A percentile compares a stretch with the other conserved stretches of the same genome.
Evolutionary conservation across 208 protist species (phyloP).

Genomic region (Leishmania tarentolae): DNA sequence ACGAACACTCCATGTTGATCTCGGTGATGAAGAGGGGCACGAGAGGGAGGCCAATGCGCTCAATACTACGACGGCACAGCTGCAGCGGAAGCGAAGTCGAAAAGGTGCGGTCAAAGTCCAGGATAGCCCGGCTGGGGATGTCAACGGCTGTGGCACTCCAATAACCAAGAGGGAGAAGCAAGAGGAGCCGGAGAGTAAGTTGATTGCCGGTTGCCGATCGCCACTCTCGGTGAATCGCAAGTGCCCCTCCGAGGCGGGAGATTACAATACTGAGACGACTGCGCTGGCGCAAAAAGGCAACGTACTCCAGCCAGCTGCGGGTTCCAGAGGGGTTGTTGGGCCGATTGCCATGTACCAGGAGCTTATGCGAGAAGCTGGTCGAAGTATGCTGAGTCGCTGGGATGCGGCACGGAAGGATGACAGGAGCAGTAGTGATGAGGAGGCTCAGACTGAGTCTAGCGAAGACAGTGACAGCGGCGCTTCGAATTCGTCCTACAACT

Average conservation of each 20-base stretch:
- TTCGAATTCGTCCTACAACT: conserved; percentile 21
- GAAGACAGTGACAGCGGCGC: conserved; percentile 13
- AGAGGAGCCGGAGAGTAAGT: conserved; percentile 7
- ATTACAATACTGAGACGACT: background rate
- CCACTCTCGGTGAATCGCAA: background rate
- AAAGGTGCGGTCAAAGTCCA: background rate
- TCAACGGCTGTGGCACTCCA: background rate
- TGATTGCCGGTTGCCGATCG: background rate
- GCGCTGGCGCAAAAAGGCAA: conserved; percentile 26
- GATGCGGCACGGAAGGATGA: conserved; percentile 38
- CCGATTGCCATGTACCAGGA: conserved; percentile 91
- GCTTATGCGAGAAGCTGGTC: conserved; percentile 88
- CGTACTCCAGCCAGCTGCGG: conserved; percentile 14
- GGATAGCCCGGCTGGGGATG: background rate
- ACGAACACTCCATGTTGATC: conserved; percentile 71
- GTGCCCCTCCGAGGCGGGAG: background rate
- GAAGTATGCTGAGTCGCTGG: conserved; percentile 85
- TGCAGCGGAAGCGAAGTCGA: conserved; percentile 12
- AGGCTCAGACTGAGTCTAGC: conserved; percentile 17
- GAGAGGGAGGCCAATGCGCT: conserved; percentile 3
- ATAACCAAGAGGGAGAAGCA: conserved; percentile 22
- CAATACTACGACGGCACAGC: background rate
- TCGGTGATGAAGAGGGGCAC: conserved; percentile 31
- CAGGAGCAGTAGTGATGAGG: conserved; percentile 23
- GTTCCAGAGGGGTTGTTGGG: conserved; percentile 49